These are phyloP conservation scores for Candida ficus DNA, from an alignment of 805 yeast genomes.

Conservation along the genomic window DNA sequence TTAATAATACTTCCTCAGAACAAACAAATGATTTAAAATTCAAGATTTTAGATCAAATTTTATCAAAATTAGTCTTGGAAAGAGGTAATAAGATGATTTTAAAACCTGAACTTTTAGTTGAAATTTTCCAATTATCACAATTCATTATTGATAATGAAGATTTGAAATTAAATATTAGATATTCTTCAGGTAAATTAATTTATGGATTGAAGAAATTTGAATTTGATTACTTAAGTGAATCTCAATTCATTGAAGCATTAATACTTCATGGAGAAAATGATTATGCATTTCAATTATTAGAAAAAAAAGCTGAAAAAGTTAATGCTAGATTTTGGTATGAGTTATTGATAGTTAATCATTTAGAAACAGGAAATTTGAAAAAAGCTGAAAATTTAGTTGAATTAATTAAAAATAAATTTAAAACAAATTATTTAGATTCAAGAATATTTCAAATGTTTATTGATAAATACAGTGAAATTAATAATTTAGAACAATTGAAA, in stretches of 20 bases:
- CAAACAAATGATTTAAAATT: conserved; percentile 14
- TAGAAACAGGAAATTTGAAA: conserved; percentile 29
- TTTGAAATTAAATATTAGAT: conserved; percentile 31
- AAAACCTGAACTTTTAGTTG: conserved; percentile 28
- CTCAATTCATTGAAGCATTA: conserved; percentile 42
- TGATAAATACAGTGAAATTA: conserved; percentile 25
- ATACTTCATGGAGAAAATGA: conserved; percentile 28
- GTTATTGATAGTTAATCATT: conserved; percentile 36
- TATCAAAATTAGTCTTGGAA: conserved; percentile 10
- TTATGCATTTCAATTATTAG: conserved; percentile 35
- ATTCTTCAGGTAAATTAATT: conserved; percentile 37
- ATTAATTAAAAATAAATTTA: conserved; percentile 24
- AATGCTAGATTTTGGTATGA: conserved; percentile 52
- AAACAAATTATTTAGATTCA: conserved; percentile 31
- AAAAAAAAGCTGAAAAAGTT: conserved; percentile 29
- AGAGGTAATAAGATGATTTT: conserved; percentile 12
- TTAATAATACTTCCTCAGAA: conserved; percentile 6
- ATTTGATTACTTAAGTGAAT: conserved; percentile 47
- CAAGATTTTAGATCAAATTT: conserved; percentile 10
- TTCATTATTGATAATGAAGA: conserved; percentile 29
- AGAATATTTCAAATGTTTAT: conserved; percentile 32
- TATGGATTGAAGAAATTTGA: conserved; percentile 37
- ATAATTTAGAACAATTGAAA: conserved; percentile 25
- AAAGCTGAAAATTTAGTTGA: conserved; percentile 33
- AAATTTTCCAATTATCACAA: conserved; percentile 38